Base-by-base conservation (phyloP, 2,329 filamentous ascomycete species). In the Xylariaceae sp. region DNA sequence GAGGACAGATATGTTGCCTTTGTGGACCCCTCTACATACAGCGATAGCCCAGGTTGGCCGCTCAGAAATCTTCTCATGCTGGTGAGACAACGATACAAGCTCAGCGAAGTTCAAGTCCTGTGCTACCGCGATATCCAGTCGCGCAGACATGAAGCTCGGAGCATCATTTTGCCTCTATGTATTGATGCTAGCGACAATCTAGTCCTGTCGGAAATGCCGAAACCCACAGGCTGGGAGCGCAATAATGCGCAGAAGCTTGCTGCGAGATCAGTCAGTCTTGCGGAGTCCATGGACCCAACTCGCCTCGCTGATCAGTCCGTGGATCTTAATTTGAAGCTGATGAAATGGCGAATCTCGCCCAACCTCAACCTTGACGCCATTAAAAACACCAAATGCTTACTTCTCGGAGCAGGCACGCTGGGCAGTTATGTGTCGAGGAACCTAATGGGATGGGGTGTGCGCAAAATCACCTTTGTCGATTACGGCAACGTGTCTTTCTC, bases 261-360 rank as follows among this genome's bases (percentile, higher is more conserved):
- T 19, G 85, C 88, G 12, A 85, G 88, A 61, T 80, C 87, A 19
- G 89, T 90, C 11, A 90, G 95, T 65, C 78, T 99, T 6, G 87
- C 88, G 26, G 90, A 94, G 64, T 95, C 96, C 64, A 92, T 99
- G 87, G 91, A 99, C 67, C 92, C 94, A 5, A 77, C 80, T 35
- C 85, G 86, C 66, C 77, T 97, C 19, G 94, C 94, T 27, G 91
- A 97, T 68, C 91, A 95, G 69, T 91, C 91, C 0, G 92, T 97
- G 7, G 94, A 99, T 67, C 79, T 99, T 55, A 99, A 99, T 67
- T 78, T 97, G 57, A 97, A 97, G 73, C 80, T 99, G 55, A 99
- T 99, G 86, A 99, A 96, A 74, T 99, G 94, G 94, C 86, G 94
- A 40, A 90, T 99, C 65, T 89, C 91, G 6, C 94, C 94, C 0